phyloP scores from a whole-genome alignment of 2,329 filamentous ascomycete species.

The Alternaria panax region DNA sequence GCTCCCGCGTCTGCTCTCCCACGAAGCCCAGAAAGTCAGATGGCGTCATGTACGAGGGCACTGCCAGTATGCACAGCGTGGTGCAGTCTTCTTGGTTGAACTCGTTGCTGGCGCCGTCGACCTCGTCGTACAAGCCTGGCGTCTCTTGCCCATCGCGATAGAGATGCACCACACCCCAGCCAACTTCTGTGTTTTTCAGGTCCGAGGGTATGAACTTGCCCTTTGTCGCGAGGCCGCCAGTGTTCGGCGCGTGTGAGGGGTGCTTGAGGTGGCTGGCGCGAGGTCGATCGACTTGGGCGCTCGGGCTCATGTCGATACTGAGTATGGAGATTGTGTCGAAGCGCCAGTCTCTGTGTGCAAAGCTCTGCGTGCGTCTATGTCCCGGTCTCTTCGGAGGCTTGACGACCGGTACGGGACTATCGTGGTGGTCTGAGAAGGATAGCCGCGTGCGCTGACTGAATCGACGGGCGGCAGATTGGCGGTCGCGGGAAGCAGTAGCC shows the following conservation, averaged over 20 bases:
- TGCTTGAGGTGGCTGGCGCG: slow-evolving; percentile 44
- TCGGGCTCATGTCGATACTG: slow-evolving; percentile 74
- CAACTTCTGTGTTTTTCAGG: slow-evolving; percentile 75
- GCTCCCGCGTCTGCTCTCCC: slow-evolving; percentile 82
- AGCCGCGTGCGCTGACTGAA: slow-evolving; percentile 45
- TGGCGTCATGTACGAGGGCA: slow-evolving; percentile 91
- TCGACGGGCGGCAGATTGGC: slow-evolving; percentile 28
- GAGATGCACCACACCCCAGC: slow-evolving; percentile 93
- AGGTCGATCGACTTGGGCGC: slow-evolving; percentile 40
- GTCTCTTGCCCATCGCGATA: slow-evolving; percentile 86
- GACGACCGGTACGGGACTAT: slow-evolving; percentile 44
- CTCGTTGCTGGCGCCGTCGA: slow-evolving; percentile 36
- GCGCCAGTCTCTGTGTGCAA: slow-evolving; percentile 72
- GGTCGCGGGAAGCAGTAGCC: slow-evolving; percentile 24
- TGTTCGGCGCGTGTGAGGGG: slow-evolving; percentile 54
- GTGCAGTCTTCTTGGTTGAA: slow-evolving; percentile 73
- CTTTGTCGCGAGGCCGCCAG: slow-evolving; percentile 76
- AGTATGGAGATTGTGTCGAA: slow-evolving; percentile 81
- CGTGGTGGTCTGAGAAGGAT: slow-evolving; percentile 47
- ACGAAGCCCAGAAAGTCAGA: slow-evolving; percentile 91
- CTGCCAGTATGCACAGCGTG: slow-evolving; percentile 90
- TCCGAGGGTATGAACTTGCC: slow-evolving; percentile 77
- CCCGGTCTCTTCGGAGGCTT: slow-evolving; percentile 46
- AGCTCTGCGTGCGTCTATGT: slow-evolving; percentile 36
- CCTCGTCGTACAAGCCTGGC: slow-evolving; percentile 64